Conservation (phyloP, 2,329 filamentous ascomycete genomes). For the Pestalotiopsis sp. region DNA sequence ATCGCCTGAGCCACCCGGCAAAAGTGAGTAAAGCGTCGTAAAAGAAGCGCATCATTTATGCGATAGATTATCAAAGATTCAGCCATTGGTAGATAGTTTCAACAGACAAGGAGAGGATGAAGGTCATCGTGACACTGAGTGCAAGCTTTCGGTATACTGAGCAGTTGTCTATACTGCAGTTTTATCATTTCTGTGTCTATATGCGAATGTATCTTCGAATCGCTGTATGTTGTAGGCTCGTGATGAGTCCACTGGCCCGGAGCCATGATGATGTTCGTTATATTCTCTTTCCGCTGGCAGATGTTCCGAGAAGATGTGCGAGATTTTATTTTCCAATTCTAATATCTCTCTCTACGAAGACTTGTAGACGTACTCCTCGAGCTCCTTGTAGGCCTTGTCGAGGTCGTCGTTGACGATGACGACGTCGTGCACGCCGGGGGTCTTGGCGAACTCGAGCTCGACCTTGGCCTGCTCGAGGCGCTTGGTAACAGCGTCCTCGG, state of each 20-base stretch:
- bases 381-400: slow-evolving; percentile 52
- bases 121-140: neutral
- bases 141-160: neutral
- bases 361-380: slow-evolving; percentile 53
- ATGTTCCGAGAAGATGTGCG: neutral
- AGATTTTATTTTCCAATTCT: neutral
- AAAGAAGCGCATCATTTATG: no score
- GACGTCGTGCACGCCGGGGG: slow-evolving; percentile 66
- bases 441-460: slow-evolving; percentile 74
- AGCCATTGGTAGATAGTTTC: no score
- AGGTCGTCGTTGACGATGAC: slow-evolving; percentile 66
- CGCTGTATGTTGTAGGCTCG: neutral
- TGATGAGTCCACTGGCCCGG: neutral
- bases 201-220: neutral
- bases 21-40: no score
- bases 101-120: neutral
- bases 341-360: slow-evolving; percentile 12
- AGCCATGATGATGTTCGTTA: neutral
- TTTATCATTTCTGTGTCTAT: neutral
- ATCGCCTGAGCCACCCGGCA: no score
- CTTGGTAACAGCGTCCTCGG: slow-evolving; percentile 70
- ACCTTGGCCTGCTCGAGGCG: slow-evolving; percentile 71
- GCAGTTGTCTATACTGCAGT: neutral
- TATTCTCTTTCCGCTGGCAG: neutral
- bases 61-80: no score